phyloP scores from a whole-genome alignment of 83 land plant genomes.

The Thuja plicata region DNA sequence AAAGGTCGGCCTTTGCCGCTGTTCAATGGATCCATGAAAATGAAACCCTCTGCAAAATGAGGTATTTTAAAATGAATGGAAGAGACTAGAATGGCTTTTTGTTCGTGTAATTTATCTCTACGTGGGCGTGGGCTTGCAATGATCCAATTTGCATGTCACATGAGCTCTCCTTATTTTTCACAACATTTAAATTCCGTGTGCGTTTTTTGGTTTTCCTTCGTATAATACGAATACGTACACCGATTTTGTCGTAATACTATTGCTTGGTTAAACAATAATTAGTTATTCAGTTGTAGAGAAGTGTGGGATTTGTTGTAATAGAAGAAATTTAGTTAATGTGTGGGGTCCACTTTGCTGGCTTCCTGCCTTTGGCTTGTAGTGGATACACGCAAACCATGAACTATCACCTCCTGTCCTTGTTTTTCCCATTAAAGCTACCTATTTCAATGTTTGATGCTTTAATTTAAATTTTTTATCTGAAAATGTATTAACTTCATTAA shows the following conservation, averaged over 20 bases:
- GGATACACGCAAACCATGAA: background rate
- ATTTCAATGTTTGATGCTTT: too few relatives aligned
- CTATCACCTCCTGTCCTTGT: too few relatives aligned
- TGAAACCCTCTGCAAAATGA: constrained; percentile 1
- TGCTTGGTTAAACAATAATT: background rate
- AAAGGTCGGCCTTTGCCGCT: background rate
- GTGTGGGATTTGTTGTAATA: background rate
- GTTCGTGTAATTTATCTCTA: background rate
- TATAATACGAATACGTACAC: background rate
- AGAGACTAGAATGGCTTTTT: background rate
- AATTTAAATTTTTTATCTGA: too few relatives aligned
- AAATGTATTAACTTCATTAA: too few relatives aligned
- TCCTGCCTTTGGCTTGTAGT: background rate
- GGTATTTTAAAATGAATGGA: background rate
- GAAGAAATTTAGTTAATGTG: background rate
- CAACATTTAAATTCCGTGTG: background rate
- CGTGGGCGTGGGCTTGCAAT: background rate
- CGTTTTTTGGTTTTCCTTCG: background rate
- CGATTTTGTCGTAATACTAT: background rate
- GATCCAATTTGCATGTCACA: background rate
- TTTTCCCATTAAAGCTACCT: too few relatives aligned
- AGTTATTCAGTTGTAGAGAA: background rate
- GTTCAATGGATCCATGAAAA: constrained; percentile 6
- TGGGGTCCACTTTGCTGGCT: background rate
- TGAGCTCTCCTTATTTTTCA: background rate